Percentiles rank a stretch among this genome's conserved stretches.
Evolutionary conservation across 1,139 yeast species (phyloP).

Genomic region (Scheffersomyces quercinus): DNA sequence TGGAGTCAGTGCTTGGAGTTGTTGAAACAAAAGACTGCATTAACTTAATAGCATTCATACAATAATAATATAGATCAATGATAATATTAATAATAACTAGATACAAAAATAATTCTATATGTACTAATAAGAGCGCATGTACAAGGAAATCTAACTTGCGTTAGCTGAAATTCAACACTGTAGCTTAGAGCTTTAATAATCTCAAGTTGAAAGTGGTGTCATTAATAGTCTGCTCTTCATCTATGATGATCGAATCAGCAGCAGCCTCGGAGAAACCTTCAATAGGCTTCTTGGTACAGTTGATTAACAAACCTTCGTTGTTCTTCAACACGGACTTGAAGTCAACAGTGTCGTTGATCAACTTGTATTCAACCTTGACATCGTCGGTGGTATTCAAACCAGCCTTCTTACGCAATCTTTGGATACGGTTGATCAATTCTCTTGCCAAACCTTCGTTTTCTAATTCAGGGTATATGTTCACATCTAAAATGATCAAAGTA

Average conservation of each 20-base stretch:
- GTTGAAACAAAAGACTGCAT: constrained; percentile 5
- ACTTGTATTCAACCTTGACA: constrained; percentile 77
- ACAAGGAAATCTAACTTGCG: not conserved
- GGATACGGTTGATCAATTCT: constrained; percentile 95
- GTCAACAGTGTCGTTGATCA: constrained; percentile 69
- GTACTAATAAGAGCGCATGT: not conserved
- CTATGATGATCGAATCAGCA: constrained; percentile 59
- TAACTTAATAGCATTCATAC: not conserved
- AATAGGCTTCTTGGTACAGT: constrained; percentile 72
- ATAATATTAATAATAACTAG: too few relatives aligned
- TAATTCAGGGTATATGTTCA: constrained; percentile 82
- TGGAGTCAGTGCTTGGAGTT: constrained; percentile 60
- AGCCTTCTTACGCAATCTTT: constrained; percentile 95
- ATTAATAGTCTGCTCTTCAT: constrained; percentile 87
- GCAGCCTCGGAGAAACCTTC: constrained; percentile 37
- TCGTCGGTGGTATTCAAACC: constrained; percentile 96
- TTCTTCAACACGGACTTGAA: constrained; percentile 63
- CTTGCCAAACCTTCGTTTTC: constrained; percentile 95
- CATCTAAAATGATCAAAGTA: constrained; percentile 85
- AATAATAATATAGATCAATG: not conserved
- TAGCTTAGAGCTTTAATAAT: constrained; percentile 58
- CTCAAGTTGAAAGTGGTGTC: constrained; percentile 82
- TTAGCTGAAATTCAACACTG: not conserved
- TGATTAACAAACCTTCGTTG: constrained; percentile 69
- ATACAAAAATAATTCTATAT: not conserved